Evolutionary conservation across 2,329 filamentous ascomycete species (phyloP).

Genomic region (Cytospora piceae): DNA sequence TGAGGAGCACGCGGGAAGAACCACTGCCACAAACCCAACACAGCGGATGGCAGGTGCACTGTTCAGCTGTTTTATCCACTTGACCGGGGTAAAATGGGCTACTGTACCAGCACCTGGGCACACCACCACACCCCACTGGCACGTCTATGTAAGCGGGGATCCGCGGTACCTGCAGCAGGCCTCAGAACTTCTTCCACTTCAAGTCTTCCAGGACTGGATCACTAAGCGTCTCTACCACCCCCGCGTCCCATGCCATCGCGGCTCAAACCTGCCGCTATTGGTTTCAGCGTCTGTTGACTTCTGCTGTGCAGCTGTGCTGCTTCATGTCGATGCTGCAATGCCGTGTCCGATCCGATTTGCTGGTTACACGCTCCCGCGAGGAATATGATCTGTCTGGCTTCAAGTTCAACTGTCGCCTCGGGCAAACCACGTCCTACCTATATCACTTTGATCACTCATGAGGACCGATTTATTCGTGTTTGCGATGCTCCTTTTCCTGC

Average conservation of each 20-base stretch:
- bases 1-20: neutral
- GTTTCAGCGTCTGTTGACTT: conserved; percentile 20
- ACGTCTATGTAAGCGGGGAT: conserved; percentile 4
- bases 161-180: conserved; percentile 15
- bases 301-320: neutral
- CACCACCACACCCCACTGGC: conserved; percentile 8
- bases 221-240: conserved; percentile 14
- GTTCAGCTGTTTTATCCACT: conserved; percentile 26
- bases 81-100: conserved; percentile 14
- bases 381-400: neutral
- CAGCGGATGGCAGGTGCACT: conserved; percentile 25
- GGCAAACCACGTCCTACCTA: conserved; percentile 19
- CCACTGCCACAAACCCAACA: conserved; percentile 2
- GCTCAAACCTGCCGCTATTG: conserved; percentile 19
- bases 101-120: neutral
- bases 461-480: conserved; percentile 2
- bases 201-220: conserved; percentile 1
- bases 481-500: neutral
- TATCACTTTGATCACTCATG: conserved; percentile 11
- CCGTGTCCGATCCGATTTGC: conserved; percentile 1
- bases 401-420: neutral
- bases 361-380: conserved; percentile 16
- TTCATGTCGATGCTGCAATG: neutral
- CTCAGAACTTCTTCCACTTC: conserved; percentile 10
- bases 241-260: conserved; percentile 17